phyloP scores from a whole-genome alignment of 768 basidiomycete species.

The Pleurotus salmoneostramineus region DNA sequence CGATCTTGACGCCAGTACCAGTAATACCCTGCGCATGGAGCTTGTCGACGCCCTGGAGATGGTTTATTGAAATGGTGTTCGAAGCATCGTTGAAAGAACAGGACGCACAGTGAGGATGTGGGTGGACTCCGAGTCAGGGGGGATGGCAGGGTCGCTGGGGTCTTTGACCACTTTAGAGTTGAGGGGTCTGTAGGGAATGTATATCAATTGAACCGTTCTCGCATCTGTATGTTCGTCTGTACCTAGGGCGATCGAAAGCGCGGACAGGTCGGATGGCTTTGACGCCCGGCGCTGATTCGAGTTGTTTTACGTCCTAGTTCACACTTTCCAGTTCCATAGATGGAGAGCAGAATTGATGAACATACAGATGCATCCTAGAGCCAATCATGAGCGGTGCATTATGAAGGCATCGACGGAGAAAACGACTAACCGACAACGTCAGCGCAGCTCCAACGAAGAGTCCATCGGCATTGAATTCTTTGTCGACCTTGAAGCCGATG shows the following conservation, averaged over 20 bases:
- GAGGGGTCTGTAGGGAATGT: slow-evolving; percentile 33
- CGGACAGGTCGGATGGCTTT: slow-evolving; percentile 54
- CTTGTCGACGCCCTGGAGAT: slow-evolving; percentile 52
- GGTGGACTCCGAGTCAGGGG: slow-evolving; percentile 44
- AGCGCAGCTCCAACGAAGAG: slow-evolving; percentile 60
- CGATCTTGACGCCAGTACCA: slow-evolving; percentile 66
- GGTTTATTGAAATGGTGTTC: background rate
- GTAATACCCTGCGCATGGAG: slow-evolving; percentile 59
- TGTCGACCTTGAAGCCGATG: slow-evolving; percentile 41
- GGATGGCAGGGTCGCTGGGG: slow-evolving; percentile 34
- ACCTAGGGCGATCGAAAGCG: slow-evolving; percentile 38
- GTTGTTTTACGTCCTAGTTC: slow-evolving; percentile 40
- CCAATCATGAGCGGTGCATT: background rate
- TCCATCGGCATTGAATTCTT: slow-evolving; percentile 47
- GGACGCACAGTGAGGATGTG: slow-evolving; percentile 49
- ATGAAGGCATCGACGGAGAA: background rate
- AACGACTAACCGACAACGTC: slow-evolving; percentile 35
- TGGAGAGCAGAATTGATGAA: background rate
- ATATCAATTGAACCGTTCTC: background rate
- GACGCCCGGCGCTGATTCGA: slow-evolving; percentile 47
- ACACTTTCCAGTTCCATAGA: background rate
- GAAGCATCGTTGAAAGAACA: background rate
- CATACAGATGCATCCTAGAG: background rate
- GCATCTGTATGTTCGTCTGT: slow-evolving; percentile 7
- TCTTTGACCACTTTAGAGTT: slow-evolving; percentile 35